These are phyloP conservation scores for Nakazawaea anatomiae DNA, from an alignment of 805 yeast genomes.

Conservation along the genomic window DNA sequence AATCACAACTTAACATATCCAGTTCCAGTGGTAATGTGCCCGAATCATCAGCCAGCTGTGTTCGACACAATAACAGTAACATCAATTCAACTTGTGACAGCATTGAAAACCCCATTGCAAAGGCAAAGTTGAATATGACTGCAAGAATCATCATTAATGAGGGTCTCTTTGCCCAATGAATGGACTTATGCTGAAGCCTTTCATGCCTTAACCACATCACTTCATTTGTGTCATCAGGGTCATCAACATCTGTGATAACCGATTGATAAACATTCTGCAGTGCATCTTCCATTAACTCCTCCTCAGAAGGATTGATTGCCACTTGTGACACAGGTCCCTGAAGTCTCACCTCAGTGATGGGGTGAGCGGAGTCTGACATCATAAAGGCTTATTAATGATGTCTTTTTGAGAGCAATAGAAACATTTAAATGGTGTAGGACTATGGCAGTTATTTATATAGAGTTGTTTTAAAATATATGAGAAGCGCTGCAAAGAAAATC, in stretches of 20 bases:
- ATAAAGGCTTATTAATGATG: too few species aligned
- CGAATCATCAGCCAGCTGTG: slow-evolving; percentile 13
- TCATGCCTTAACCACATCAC: slow-evolving; percentile 46
- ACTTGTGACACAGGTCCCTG: too few species aligned
- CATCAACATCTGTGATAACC: slow-evolving; percentile 27
- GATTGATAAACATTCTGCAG: slow-evolving; percentile 29
- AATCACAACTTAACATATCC: slow-evolving; percentile 22
- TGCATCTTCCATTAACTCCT: background rate
- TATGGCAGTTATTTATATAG: too few species aligned
- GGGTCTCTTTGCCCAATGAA: slow-evolving; percentile 47
- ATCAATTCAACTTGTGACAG: slow-evolving; percentile 26
- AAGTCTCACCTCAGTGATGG: too few species aligned
- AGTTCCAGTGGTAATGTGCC: background rate
- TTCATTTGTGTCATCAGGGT: slow-evolving; percentile 30
- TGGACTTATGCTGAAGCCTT: slow-evolving; percentile 31
- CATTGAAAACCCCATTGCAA: slow-evolving; percentile 28
- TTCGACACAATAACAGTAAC: slow-evolving; percentile 32
- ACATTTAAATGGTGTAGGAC: too few species aligned
- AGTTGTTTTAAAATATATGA: too few species aligned
- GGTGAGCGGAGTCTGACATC: too few species aligned
- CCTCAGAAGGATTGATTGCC: background rate
- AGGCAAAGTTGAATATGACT: slow-evolving; percentile 29
- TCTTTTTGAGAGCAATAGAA: too few species aligned
- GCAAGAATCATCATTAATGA: slow-evolving; percentile 37
- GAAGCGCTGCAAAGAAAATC: too few species aligned